These are phyloP conservation scores for Cryptosporidium viatorum DNA, from an alignment of 169 alveolate genomes.

Conservation along the genomic window DNA sequence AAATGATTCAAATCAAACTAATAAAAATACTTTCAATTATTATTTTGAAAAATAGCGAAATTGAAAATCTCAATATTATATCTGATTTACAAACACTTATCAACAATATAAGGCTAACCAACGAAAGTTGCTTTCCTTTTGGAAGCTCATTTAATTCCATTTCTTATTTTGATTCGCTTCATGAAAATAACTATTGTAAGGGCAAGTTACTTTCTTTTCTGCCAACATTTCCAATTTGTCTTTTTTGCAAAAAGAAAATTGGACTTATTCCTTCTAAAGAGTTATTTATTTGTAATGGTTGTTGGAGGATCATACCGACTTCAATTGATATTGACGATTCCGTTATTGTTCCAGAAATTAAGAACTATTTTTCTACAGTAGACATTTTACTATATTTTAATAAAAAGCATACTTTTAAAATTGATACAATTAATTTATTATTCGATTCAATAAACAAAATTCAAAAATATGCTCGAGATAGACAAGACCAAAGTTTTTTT, in stretches of 20 bases:
- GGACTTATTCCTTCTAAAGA: slow-evolving; percentile 16
- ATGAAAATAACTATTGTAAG: background rate
- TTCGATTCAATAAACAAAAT: background rate
- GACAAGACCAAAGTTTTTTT: background rate
- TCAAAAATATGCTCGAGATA: background rate
- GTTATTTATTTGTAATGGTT: slow-evolving; percentile 3
- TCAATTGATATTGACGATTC: slow-evolving; percentile 56
- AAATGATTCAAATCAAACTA: background rate
- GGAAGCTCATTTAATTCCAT: slow-evolving; percentile 57
- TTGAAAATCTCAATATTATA: background rate
- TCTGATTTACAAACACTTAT: background rate
- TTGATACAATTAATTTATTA: background rate
- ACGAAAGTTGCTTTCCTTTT: slow-evolving; percentile 50
- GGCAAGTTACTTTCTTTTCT: slow-evolving; percentile 2
- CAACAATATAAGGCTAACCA: background rate
- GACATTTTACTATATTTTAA: slow-evolving; percentile 28
- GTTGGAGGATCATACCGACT: slow-evolving; percentile 28
- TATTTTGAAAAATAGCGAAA: background rate
- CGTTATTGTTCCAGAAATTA: slow-evolving; percentile 24
- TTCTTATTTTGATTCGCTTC: background rate
- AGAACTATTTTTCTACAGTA: slow-evolving; percentile 29
- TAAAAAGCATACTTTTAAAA: background rate
- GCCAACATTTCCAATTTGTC: slow-evolving; percentile 1
- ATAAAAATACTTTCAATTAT: slow-evolving; percentile 44
- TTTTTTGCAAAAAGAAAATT: slow-evolving; percentile 25